Evolutionary conservation across 768 basidiomycete genomes (phyloP), one percentile per base, ranked within the genome.

Genomic region (Boletus rubropictus): DNA sequence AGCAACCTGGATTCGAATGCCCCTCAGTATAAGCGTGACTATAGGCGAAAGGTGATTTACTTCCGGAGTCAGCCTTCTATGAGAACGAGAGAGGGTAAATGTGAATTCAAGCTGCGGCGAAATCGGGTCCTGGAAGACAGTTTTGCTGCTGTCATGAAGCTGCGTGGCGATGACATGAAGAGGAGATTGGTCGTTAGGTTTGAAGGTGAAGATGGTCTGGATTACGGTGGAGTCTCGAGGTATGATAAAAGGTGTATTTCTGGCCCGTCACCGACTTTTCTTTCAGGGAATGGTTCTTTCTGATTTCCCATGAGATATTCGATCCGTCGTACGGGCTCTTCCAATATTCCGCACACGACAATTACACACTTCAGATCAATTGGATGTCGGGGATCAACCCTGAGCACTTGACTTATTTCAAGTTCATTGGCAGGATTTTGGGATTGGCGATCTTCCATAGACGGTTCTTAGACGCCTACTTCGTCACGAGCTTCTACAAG

Each of bases 11-110:
- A 92, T 59, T 82, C 86, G 54, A 89, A 82, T 67, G 89, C 89
- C 3, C 92, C 91, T n/a, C 90, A 94, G 68, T 94, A 93, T 69
- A 93, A 94, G 69, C 84, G 89, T 52, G 91, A 95, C 69, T 95
- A 94, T 64, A 73, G 91, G 53, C 75, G 89, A 47, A 95, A 94
- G 68, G 81, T 94, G 36, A 84, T 94, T 40, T 94, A 94, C 71
- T 93, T 95, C 78, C 78, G 91, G 50, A 85, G 82, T 54, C 91
- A 95, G 55, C 89, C 90, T 21, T 84, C 89, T 43, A 84, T 95
- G 74, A 77, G 88, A 37, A 69, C 77, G 7, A 75, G 78, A 40
- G 76, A 81, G 12, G 90, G 89, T 29, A 92, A 91, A 63, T 92
- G 89, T 57, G 89, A 93, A 61, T 67, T 93, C 57, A 92, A 89